Base-by-base conservation (phyloP, 257 asterid genomes). In the Jacaranda mimosifolia region DNA sequence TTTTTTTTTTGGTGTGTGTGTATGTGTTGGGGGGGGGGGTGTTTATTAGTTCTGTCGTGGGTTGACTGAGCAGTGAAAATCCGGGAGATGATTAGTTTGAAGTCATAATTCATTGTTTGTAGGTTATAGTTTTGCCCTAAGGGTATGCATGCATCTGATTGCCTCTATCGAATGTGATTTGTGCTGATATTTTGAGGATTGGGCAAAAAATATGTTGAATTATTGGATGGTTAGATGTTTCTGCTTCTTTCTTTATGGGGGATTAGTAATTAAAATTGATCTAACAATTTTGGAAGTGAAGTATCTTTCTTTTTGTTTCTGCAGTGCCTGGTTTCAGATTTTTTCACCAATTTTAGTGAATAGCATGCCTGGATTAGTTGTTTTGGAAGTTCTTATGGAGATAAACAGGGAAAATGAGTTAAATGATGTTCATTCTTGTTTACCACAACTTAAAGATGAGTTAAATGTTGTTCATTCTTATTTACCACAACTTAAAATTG, bases 81-180 rank as follows among this genome's bases (percentile, higher is more conserved):
- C 72, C 32, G 56, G 58, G 51, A 7, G 12, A 8, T 58, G 36
- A 55, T 57, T 9, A 42, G 17, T 15, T 70, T 58, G 68, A 10
- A 18, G 15, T 43, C 32, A 21, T 19, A 32, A 52, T 60, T 18
- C 68, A 32, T 46, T 51, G 49, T 64, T 51, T 67, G 7, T 39
- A 35, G 68, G 68, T 51, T 58, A 43, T 63, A 32, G 35, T 11
- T 74, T 42, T 64, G 48, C 64, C 43, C 62, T 68, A 49, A 21
- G 32, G 32, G 58, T 68, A 38, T 68, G 75, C 78, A 52, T 71
- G 56, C 64, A 36, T 76, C 73, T 59, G 73, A 21, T 49, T 48
- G 66, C 59, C 18, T 71, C 43, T 36, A n/a, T 40, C 56, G 14
- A 0, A 15, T 8, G 62, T 14, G 63, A 48, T 55, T 55, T 26